These are phyloP conservation scores for Carex parvula DNA, from an alignment of 176 grass and related monocot genomes.

Conservation along the genomic window DNA sequence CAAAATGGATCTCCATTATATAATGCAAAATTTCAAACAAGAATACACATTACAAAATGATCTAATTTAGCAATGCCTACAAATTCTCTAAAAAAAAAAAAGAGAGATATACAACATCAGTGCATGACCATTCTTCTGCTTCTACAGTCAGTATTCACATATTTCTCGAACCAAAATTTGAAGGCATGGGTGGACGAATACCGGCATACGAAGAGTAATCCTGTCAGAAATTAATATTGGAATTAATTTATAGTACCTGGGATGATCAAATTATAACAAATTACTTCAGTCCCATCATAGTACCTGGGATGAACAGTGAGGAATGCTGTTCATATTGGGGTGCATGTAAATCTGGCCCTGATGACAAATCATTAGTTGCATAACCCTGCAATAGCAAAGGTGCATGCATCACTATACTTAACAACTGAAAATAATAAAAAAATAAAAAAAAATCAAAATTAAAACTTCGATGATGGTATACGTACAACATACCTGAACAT, in stretches of 20 bases:
- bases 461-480: slow-evolving; percentile 10
- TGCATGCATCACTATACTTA: slow-evolving; percentile 26
- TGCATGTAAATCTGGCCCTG: slow-evolving; percentile 60
- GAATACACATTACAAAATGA: background rate
- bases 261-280: background rate
- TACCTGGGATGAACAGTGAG: slow-evolving; percentile 68
- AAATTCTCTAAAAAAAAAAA: slow-evolving; percentile 13
- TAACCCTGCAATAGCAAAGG: slow-evolving; percentile 49
- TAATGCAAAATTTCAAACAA: background rate
- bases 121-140: background rate
- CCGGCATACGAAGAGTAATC: slow-evolving; percentile 50
- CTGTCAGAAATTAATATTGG: slow-evolving; percentile 33
- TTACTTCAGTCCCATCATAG: slow-evolving; percentile 5
- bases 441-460: slow-evolving; percentile 23
- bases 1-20: background rate
- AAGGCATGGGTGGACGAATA: slow-evolving; percentile 37
- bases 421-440: background rate
- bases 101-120: background rate
- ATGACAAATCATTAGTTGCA: slow-evolving; percentile 41
- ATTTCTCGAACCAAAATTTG: slow-evolving; percentile 70
- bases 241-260: background rate
- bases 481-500: slow-evolving; percentile 46
- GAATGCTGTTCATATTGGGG: slow-evolving; percentile 45
- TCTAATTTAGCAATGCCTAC: slow-evolving; percentile 16
- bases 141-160: slow-evolving; percentile 42